phyloP scores from a whole-genome alignment of 106 monocot species.

The Acorus calamus region DNA sequence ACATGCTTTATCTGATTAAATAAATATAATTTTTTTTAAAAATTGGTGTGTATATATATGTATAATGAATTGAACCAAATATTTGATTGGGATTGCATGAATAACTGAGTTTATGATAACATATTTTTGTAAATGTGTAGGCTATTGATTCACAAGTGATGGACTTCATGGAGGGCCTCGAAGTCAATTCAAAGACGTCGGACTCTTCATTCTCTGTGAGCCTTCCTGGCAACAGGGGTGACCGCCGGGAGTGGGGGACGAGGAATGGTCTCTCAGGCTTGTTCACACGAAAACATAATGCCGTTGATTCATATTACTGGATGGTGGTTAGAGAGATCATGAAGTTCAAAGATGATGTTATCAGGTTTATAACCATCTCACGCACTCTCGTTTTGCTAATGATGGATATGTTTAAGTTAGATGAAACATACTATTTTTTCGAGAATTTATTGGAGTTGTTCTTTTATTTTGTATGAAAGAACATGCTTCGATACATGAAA shows the following conservation, averaged over 20 bases:
- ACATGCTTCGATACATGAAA: too few species aligned
- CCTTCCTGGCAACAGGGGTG: slow-evolving; percentile 44
- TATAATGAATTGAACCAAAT: too few species aligned
- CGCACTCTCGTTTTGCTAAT: too few species aligned
- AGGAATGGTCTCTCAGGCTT: slow-evolving; percentile 50
- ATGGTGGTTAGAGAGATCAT: slow-evolving; percentile 59
- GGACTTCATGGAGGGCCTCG: slow-evolving; percentile 65
- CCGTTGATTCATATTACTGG: slow-evolving; percentile 58
- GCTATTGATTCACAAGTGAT: slow-evolving; percentile 90
- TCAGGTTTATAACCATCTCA: slow-evolving; percentile 29
- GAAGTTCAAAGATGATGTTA: slow-evolving; percentile 61
- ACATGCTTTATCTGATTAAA: too few species aligned
- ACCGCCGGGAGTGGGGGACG: slow-evolving; percentile 71
- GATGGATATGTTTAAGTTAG: too few species aligned
- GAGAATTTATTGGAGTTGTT: too few species aligned
- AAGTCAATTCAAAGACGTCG: slow-evolving; percentile 57
- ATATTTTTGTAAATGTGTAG: slow-evolving; percentile 13
- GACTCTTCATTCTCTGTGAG: slow-evolving; percentile 94
- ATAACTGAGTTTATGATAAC: too few species aligned
- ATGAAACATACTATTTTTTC: too few species aligned
- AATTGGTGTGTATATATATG: too few species aligned
- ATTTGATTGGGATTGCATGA: too few species aligned
- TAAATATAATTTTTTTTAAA: too few species aligned
- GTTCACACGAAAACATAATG: slow-evolving; percentile 74
- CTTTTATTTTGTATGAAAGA: too few species aligned